phyloP scores from a whole-genome alignment of 768 basidiomycete species.

The Boletus eberwhitei region DNA sequence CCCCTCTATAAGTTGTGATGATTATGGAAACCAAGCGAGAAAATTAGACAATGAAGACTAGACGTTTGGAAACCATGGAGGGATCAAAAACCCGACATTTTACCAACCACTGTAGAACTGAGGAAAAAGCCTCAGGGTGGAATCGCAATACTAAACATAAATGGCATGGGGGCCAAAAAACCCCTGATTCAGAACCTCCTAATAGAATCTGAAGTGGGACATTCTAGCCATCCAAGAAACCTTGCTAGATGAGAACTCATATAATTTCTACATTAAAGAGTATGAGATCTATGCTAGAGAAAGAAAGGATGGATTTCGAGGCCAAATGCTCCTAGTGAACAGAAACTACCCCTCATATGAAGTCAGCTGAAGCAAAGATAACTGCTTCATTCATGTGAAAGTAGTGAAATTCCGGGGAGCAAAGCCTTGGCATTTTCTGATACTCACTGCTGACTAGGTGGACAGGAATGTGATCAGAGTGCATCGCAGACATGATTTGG shows the following conservation, averaged over 20 bases:
- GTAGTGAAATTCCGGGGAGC: no score
- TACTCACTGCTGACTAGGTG: no score
- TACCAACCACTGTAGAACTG: background rate
- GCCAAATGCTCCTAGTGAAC: no score
- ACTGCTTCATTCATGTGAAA: no score
- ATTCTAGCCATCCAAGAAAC: background rate
- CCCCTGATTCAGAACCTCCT: background rate
- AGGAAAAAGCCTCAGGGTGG: background rate
- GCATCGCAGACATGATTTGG: no score
- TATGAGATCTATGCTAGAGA: no score
- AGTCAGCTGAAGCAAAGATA: no score
- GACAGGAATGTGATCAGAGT: no score
- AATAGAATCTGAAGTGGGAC: background rate
- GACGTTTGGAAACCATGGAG: background rate
- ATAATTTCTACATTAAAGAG: no score
- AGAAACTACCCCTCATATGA: no score
- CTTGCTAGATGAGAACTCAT: background rate
- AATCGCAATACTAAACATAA: background rate
- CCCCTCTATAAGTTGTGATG: background rate
- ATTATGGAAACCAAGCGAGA: background rate
- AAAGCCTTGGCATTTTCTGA: no score
- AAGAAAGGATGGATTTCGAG: no score
- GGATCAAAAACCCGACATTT: fast-evolving
- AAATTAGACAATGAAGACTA: background rate
- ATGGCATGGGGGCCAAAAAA: background rate